A percentile compares a stretch with the other conserved stretches of the same genome.
Evolutionary conservation across 2,329 filamentous ascomycete genomes (phyloP).

Genomic region (Fusarium piperis): DNA sequence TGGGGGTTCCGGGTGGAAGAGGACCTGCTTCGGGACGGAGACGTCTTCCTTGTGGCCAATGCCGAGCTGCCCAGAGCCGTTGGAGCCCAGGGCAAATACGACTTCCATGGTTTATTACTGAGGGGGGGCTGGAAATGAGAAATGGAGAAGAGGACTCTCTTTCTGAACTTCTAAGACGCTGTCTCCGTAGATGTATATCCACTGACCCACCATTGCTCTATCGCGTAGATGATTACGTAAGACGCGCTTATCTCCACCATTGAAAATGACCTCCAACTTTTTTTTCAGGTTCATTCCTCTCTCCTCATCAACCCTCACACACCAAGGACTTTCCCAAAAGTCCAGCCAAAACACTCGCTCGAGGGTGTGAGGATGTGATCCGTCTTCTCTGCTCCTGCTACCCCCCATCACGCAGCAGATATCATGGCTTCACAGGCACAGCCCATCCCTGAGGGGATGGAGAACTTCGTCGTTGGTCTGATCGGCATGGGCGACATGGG

Average conservation of each 20-base stretch:
- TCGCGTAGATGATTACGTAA: constrained; percentile 39
- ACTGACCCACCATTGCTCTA: constrained; percentile 33
- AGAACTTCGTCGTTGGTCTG: constrained; percentile 84
- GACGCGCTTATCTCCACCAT: constrained; percentile 29
- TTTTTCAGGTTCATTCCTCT: constrained; percentile 28
- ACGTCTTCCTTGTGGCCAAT: constrained; percentile 77
- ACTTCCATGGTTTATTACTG: constrained; percentile 51
- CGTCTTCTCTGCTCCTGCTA: constrained; percentile 36
- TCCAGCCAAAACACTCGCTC: constrained; percentile 18
- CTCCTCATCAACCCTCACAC: constrained; percentile 25
- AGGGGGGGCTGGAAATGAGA: constrained; percentile 7
- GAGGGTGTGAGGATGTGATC: constrained; percentile 42
- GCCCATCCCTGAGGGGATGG: constrained; percentile 59
- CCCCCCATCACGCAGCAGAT: constrained; percentile 36
- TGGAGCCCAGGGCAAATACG: constrained; percentile 78
- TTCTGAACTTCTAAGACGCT: constrained; percentile 23
- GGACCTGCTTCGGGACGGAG: constrained; percentile 69
- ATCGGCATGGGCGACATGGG: constrained; percentile 99
- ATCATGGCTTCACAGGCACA: constrained; percentile 43
- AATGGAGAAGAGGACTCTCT: constrained; percentile 9
- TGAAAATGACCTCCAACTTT: constrained; percentile 36
- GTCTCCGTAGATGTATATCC: constrained; percentile 36
- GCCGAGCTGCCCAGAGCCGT: constrained; percentile 79
- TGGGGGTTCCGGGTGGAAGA: constrained; percentile 60
- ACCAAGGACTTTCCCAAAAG: constrained; percentile 18